These are phyloP conservation scores for Hawksworthiomyces lignivorus DNA, from an alignment of 2,329 filamentous ascomycete genomes.

Conservation along the genomic window DNA sequence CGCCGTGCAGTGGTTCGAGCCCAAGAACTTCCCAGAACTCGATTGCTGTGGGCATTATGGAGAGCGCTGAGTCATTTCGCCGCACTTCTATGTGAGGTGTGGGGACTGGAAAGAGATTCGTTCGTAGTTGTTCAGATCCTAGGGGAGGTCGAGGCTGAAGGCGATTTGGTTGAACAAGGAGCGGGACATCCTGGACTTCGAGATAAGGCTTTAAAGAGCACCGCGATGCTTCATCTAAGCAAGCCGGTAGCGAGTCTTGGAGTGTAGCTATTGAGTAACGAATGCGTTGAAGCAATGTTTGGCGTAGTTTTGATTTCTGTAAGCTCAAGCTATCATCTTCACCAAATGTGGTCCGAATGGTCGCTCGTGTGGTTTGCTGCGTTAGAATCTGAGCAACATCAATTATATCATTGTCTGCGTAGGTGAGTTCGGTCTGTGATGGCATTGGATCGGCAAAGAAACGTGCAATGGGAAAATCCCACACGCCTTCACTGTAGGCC, in stretches of 20 bases:
- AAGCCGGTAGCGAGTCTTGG: conserved; percentile 35
- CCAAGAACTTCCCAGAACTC: conserved; percentile 78
- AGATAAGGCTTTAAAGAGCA: conserved; percentile 43
- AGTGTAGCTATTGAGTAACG: conserved; percentile 43
- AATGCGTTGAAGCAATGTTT: conserved; percentile 34
- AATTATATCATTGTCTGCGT: conserved; percentile 54
- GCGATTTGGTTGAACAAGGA: conserved; percentile 43
- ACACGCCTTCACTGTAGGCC: conserved; percentile 38
- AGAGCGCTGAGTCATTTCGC: conserved; percentile 60
- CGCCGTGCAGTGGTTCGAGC: conserved; percentile 60
- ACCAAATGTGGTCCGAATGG: conserved; percentile 10
- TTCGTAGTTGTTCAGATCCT: conserved; percentile 39
- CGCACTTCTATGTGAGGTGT: conserved; percentile 66
- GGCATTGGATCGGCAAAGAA: conserved; percentile 56
- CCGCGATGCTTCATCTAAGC: conserved; percentile 32
- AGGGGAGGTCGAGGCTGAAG: conserved; percentile 41
- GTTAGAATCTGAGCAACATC: conserved; percentile 64
- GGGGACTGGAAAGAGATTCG: conserved; percentile 54
- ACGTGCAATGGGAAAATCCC: conserved; percentile 42
- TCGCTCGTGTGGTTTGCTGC: conserved; percentile 49
- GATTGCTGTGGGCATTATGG: conserved; percentile 66
- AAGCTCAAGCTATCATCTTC: conserved; percentile 31
- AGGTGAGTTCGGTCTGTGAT: conserved; percentile 33
- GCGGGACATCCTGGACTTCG: conserved; percentile 50
- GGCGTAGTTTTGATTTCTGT: conserved; percentile 23